Evolutionary conservation across 1,284 basidiomycete species (phyloP).

Genomic region (Fistulina hepatica): DNA sequence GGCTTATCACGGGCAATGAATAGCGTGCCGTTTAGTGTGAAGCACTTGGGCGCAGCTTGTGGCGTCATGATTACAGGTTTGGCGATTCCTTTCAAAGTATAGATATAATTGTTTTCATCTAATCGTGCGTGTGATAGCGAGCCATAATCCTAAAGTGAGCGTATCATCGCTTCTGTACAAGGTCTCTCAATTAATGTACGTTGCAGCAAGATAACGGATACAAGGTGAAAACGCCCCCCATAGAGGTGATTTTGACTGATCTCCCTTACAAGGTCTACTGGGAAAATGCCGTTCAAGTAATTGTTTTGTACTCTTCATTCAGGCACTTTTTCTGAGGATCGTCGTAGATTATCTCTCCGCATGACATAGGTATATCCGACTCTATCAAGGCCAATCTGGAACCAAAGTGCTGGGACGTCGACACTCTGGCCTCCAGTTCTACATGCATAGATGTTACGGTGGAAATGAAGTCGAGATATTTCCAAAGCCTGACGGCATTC

Average conservation of each 20-base stretch:
- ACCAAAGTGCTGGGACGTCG: conserved; percentile 38
- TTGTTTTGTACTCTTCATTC: conserved; percentile 5
- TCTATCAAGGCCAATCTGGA: conserved; percentile 53
- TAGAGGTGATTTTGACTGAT: background rate
- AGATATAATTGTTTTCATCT: background rate
- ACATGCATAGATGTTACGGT: conserved; percentile 47
- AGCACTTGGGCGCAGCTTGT: conserved; percentile 45
- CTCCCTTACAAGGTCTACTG: conserved; percentile 54
- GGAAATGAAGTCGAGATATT: conserved; percentile 51
- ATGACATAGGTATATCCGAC: conserved; percentile 63
- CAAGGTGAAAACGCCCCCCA: conserved; percentile 38
- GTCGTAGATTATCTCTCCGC: conserved; percentile 66
- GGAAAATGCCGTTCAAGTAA: conserved; percentile 74
- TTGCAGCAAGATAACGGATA: conserved; percentile 74
- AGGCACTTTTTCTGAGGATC: background rate
- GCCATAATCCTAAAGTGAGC: conserved; percentile 73
- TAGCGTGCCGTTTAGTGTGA: conserved; percentile 72
- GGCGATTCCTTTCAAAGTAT: too few species aligned
- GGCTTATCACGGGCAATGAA: background rate
- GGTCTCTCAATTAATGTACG: background rate
- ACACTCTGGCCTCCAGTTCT: conserved; percentile 26
- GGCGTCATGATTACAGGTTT: conserved; percentile 88
- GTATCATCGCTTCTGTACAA: conserved; percentile 1
- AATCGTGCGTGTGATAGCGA: conserved; percentile 34
- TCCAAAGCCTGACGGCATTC: conserved; percentile 34